Evolutionary conservation across 768 basidiomycete species (phyloP), one percentile per base, ranked within the genome.

Genomic region (Saitozyma podzolica): DNA sequence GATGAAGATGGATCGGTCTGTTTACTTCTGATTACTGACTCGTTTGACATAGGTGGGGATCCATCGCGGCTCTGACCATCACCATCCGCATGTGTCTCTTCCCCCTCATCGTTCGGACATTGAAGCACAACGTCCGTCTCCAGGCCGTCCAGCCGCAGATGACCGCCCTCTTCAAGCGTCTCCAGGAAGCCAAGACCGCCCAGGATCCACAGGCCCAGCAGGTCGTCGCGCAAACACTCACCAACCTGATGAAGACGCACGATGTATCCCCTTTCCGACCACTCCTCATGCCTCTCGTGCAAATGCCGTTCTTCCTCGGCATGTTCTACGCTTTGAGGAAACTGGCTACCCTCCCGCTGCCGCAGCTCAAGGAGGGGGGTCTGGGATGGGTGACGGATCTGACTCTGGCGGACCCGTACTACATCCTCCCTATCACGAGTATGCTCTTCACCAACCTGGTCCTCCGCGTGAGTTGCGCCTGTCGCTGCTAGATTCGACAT

Each of bases 271-370:
- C 89, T 60, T 64, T 81, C 13, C 82, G 83, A 47, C 81, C 86
- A 65, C 64, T 88, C n/a, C 55, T 86, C 14, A 81, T 83, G 58
- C 85, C 86, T 8, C 61, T 92, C 58, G 69, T 88, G 0, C 92
- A 95, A 78, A 75, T 92, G 19, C 86, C 90, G 0, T 82, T 92
- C 49, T 87, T 89, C 51, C 80, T 96, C 40, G 87, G 88, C 13
- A 80, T 91, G 81, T 98, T 98, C 84, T 88, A 92, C 67, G 91
- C 85, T 16, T 76, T 95, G 59, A 86, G 86, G 79, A 82, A 81
- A 52, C 84, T 98, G 82, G 87, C 88, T 68, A 81, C 83, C 54
- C 77, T 87, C 50, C 90, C 91, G 0, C 78, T 96, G 17, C 83
- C 83, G 57, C 91, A 92, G 80, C 77, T 97, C 71, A 83, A 84